These are phyloP conservation scores for Termitomyces titanicus DNA, from an alignment of 768 basidiomycete genomes.

Conservation along the genomic window DNA sequence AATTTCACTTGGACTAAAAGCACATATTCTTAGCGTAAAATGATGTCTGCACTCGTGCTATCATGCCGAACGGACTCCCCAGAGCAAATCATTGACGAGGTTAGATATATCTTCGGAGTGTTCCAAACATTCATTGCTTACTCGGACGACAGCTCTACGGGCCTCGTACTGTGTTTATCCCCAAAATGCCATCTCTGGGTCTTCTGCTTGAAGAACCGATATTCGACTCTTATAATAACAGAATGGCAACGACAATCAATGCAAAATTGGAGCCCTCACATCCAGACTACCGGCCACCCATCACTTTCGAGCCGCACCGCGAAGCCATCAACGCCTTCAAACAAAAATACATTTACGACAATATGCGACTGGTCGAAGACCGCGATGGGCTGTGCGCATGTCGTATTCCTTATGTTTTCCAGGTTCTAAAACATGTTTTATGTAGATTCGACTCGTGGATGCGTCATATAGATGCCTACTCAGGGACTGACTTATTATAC, in stretches of 20 bases:
- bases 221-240: slow-evolving; percentile 73
- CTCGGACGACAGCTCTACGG: slow-evolving; percentile 59
- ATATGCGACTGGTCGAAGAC: slow-evolving; percentile 84
- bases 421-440: slow-evolving; percentile 1
- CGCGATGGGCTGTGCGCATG: slow-evolving; percentile 63
- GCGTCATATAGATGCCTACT: slow-evolving; percentile 68
- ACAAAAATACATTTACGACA: slow-evolving; percentile 77
- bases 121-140: neutral
- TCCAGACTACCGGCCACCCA: slow-evolving; percentile 62
- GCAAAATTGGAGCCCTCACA: slow-evolving; percentile 50
- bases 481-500: slow-evolving; percentile 75
- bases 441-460: slow-evolving; percentile 88
- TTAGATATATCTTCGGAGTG: slow-evolving; percentile 23
- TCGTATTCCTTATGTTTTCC: neutral
- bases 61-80: slow-evolving; percentile 75
- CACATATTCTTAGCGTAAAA: slow-evolving; percentile 75
- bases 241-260: slow-evolving; percentile 42
- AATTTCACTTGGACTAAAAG: slow-evolving; percentile 14
- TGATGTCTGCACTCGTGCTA: slow-evolving; percentile 88
- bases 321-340: slow-evolving; percentile 80
- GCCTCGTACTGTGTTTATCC: slow-evolving; percentile 73
- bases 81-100: slow-evolving; percentile 69
- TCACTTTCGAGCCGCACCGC: slow-evolving; percentile 68
- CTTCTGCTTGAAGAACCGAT: slow-evolving; percentile 86
- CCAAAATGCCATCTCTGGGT: slow-evolving; percentile 95